Percentiles rank a stretch among this genome's conserved stretches.
phyloP scores from a whole-genome alignment of 176 grass and related monocot genomes.

The Oryza australiensis region DNA sequence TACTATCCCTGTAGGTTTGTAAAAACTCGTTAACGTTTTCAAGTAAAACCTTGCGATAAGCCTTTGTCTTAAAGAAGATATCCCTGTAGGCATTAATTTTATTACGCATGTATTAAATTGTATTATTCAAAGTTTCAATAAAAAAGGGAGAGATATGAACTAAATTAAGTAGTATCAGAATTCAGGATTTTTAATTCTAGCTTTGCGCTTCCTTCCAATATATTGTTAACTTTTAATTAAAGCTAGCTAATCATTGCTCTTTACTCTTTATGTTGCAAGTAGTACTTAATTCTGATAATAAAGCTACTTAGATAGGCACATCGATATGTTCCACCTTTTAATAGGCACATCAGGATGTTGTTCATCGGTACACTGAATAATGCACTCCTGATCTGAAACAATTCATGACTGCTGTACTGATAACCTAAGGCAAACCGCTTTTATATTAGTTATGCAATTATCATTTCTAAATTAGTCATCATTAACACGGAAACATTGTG shows the following conservation, averaged over 20 bases:
- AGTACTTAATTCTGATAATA: conserved; percentile 14
- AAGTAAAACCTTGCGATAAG: too few relatives aligned
- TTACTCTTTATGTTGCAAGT: conserved; percentile 8
- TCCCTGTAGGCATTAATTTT: not conserved
- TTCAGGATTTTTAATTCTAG: conserved; percentile 8
- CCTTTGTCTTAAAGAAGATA: not conserved
- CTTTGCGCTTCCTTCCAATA: conserved; percentile 14
- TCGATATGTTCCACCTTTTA: not conserved
- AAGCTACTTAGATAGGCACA: conserved; percentile 35
- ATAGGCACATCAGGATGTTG: not conserved
- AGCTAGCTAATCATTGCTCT: conserved; percentile 34
- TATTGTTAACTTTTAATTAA: conserved; percentile 20
- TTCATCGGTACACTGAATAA: not conserved
- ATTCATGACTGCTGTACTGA: not conserved
- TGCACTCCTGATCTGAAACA: conserved; percentile 16
- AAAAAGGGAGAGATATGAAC: not conserved
- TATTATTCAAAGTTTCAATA: not conserved
- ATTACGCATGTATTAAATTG: too few relatives aligned
- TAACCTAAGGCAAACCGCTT: not conserved
- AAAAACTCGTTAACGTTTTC: too few relatives aligned
- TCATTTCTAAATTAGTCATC: not conserved
- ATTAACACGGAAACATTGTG: not conserved
- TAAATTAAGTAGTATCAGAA: not conserved
- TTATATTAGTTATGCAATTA: conserved; percentile 9
- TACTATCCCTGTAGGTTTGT: not conserved